phyloP scores from a whole-genome alignment of 306 rosid genomes.

The Mimosa bimucronata region DNA sequence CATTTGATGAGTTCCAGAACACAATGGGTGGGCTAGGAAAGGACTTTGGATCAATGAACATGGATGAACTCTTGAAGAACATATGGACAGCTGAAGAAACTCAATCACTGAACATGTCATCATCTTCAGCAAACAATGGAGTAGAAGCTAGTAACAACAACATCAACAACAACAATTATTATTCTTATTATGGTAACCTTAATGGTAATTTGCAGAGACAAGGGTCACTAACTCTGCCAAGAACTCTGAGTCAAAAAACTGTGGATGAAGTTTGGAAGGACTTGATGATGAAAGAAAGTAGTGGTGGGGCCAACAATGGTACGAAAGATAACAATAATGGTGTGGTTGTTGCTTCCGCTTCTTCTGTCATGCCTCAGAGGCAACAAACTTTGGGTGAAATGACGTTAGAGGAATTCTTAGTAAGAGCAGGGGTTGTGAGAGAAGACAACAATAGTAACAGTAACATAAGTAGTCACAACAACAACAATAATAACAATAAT shows the following conservation, averaged over 20 bases:
- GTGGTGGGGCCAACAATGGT: slow-evolving; percentile 20
- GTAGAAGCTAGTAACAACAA: neutral
- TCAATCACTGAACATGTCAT: slow-evolving; percentile 45
- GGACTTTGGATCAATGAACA: slow-evolving; percentile 97
- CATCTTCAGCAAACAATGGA: slow-evolving; percentile 39
- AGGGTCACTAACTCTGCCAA: slow-evolving; percentile 86
- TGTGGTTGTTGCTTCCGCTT: neutral
- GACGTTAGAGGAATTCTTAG: slow-evolving; percentile 87
- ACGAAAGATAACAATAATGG: slow-evolving; percentile 31
- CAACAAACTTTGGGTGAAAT: slow-evolving; percentile 89
- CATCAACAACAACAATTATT: neutral
- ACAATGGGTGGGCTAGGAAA: slow-evolving; percentile 75
- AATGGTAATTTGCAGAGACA: slow-evolving; percentile 79
- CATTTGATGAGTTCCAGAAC: slow-evolving; percentile 92
- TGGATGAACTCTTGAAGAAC: slow-evolving; percentile 93
- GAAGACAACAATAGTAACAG: slow-evolving; percentile 46
- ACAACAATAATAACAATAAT: neutral
- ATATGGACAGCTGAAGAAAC: slow-evolving; percentile 93
- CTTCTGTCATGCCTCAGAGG: slow-evolving; percentile 57
- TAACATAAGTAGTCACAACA: too few relatives aligned
- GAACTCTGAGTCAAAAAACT: slow-evolving; percentile 89
- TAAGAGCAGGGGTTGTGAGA: slow-evolving; percentile 91
- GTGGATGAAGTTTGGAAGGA: slow-evolving; percentile 97
- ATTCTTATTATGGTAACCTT: neutral
- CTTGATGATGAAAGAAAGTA: slow-evolving; percentile 60